Conservation (phyloP, 257 asterid species). For the Henckelia pumila region DNA sequence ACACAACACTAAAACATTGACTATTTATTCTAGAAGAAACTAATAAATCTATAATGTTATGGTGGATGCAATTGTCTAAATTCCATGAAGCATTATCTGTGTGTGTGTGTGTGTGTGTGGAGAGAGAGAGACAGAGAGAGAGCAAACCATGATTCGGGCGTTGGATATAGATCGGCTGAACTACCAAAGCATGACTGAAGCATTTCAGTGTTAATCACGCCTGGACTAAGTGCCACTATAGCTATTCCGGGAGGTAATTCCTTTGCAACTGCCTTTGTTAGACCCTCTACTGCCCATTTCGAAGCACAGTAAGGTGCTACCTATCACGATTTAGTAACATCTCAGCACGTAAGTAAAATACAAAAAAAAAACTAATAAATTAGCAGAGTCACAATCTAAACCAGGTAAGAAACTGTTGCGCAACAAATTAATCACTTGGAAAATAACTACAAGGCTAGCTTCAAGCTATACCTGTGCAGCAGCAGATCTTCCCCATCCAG, state of each 20-base stretch:
- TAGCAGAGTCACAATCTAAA: not conserved
- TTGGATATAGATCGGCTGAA: slow-evolving; percentile 74
- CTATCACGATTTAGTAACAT: slow-evolving; percentile 35
- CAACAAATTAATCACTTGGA: slow-evolving; percentile 19
- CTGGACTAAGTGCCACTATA: slow-evolving; percentile 86
- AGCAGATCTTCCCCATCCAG: slow-evolving; percentile 99
- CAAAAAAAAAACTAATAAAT: slow-evolving; percentile 8
- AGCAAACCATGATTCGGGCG: slow-evolving; percentile 84
- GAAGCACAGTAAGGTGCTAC: slow-evolving; percentile 99
- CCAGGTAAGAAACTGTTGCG: not conserved
- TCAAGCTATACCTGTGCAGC: slow-evolving; percentile 81
- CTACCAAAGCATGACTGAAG: slow-evolving; percentile 89
- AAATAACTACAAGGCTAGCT: slow-evolving; percentile 4
- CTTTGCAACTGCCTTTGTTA: slow-evolving; percentile 81
- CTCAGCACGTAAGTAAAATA: not conserved
- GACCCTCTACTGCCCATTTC: slow-evolving; percentile 96
- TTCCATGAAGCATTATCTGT: slow-evolving; percentile 3
- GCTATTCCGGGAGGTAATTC: slow-evolving; percentile 88
- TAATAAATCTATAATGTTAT: not conserved
- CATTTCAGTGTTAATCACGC: slow-evolving; percentile 91
- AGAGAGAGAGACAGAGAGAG: slow-evolving; percentile 20
- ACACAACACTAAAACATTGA: not conserved
- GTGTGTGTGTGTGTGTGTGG: not conserved
- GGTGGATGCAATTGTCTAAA: not conserved
- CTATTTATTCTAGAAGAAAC: not conserved